A percentile compares a stretch with the other conserved stretches of the same genome.
phyloP scores from a whole-genome alignment of 2,329 filamentous ascomycete genomes.

The Penicillium sp. region DNA sequence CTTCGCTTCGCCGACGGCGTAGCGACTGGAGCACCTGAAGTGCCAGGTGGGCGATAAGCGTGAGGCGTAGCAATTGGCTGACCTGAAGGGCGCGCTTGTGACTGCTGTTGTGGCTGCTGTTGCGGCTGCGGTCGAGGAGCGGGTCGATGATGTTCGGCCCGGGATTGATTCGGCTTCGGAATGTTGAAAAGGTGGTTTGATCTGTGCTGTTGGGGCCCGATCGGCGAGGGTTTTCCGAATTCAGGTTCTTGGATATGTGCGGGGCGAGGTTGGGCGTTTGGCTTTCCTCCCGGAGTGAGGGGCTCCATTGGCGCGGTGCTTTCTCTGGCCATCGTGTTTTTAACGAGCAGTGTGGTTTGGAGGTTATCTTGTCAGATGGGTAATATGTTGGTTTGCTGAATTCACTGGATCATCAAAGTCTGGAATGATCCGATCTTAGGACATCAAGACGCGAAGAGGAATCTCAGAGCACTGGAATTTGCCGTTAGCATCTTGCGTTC shows the following conservation, averaged over 20 bases:
- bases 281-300: slow-evolving; percentile 33
- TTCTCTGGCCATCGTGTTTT: slow-evolving; percentile 49
- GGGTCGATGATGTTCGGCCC: slow-evolving; percentile 51
- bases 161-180: slow-evolving; percentile 48
- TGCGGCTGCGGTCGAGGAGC: slow-evolving; percentile 24
- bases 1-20: slow-evolving; percentile 25
- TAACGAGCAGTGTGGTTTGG: slow-evolving; percentile 17
- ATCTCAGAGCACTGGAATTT: not conserved
- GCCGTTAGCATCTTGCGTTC: not conserved
- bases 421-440: not conserved
- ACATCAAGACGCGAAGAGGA: not conserved
- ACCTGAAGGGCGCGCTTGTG: slow-evolving; percentile 2
- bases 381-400: no score
- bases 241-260: slow-evolving; percentile 45
- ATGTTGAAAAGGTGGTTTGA: slow-evolving; percentile 51
- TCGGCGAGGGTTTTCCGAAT: slow-evolving; percentile 59
- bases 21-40: slow-evolving; percentile 16
- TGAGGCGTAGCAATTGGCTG: slow-evolving; percentile 15
- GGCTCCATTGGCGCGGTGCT: slow-evolving; percentile 44
- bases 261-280: slow-evolving; percentile 33
- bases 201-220: slow-evolving; percentile 46
- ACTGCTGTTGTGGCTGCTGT: not conserved
- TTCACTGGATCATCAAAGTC: not conserved
- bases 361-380: not conserved
- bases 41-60: slow-evolving; percentile 17